Evolutionary conservation across 2,329 filamentous ascomycete species (phyloP).

Genomic region (Trichoderma pleuroti): DNA sequence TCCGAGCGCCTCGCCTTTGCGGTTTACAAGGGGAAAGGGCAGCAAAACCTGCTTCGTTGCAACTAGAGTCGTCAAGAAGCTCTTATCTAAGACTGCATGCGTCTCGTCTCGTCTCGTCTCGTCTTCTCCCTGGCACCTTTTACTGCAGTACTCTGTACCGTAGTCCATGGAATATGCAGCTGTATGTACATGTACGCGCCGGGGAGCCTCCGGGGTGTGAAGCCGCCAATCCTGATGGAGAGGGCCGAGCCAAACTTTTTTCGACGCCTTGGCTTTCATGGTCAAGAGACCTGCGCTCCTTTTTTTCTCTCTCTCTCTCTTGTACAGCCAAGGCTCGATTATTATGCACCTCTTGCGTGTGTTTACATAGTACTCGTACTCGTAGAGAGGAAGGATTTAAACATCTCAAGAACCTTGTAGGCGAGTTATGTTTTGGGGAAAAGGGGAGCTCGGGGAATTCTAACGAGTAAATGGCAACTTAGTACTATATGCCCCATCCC

Average conservation of each 20-base stretch:
- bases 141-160: background rate
- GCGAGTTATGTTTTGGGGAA: background rate
- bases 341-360: background rate
- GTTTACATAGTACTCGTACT: background rate
- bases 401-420: background rate
- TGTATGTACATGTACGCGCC: background rate
- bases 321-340: background rate
- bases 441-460: background rate
- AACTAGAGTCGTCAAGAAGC: background rate
- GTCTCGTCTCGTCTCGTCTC: background rate
- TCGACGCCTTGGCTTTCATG: background rate
- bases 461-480: background rate
- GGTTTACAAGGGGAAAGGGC: background rate
- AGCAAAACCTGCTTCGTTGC: background rate
- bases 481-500: background rate
- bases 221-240: background rate
- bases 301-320: background rate
- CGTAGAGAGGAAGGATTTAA: background rate
- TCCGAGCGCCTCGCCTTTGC: background rate
- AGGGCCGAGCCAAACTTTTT: background rate
- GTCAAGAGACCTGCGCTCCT: background rate
- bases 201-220: background rate
- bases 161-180: background rate
- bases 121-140: background rate
- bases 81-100: background rate